Evolutionary conservation across 768 basidiomycete species (phyloP), one percentile per base, ranked within the genome.

Genomic region (Ephemerocybe angulata): DNA sequence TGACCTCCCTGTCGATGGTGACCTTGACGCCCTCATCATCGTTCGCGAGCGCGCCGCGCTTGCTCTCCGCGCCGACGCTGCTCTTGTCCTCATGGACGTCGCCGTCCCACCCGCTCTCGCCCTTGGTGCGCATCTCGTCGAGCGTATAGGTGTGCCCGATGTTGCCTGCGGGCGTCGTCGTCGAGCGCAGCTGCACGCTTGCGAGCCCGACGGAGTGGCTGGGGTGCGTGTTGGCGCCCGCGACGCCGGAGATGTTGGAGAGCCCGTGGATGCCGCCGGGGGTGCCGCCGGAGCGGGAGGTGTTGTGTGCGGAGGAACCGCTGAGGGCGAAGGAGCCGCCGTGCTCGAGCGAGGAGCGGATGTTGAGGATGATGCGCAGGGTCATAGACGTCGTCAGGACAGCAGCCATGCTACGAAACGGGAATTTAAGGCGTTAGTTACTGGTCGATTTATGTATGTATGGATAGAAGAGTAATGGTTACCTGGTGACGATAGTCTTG

Each of bases 371-470:
- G 75, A 93, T 90, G 61, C 90, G 89, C 64, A 92, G 85, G 29
- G 85, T 82, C 91, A 93, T 93, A 17, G 90, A 90, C 37, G 88
- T 85, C 27, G 91, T 93, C 56, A 93, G 82, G 30, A 92, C 90
- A 10, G 87, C 89, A 1, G 91, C 81, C 87, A 93, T 92, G 72
- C 60, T 61, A 44, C 13, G 83, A 58, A 27, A 13, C 13, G 25
- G n/a, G 25, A 24, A 54, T 19, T 37, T n/a, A n/a, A n/a, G 43
- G 46, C 37, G 50, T 43, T 38, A 31, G 22, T 24, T 33, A 35
- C 31, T 15, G 12, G 21, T 50, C 29, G 24, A 30, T 43, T 24
- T 12, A 11, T 46, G 40, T 22, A 15, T 15, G 17, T 10, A 27
- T 54, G 29, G 24, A 22, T 24, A 28, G 15, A n/a, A n/a, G 11